Evolutionary conservation across 768 basidiomycete genomes (phyloP).

Genomic region (Xerocomus potaroensis): DNA sequence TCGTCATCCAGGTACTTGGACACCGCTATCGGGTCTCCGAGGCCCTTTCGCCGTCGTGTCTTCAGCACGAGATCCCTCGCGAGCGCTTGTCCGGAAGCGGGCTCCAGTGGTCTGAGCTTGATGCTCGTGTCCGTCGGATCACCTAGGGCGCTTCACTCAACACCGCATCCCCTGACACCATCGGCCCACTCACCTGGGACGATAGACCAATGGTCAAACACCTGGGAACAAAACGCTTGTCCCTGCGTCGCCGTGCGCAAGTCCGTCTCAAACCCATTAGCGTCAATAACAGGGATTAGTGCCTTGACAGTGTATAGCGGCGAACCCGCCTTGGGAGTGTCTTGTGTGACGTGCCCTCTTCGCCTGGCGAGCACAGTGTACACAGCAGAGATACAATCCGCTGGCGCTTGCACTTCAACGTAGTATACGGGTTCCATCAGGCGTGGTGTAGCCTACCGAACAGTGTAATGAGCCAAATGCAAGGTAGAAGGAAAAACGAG

Average conservation of each 20-base stretch:
- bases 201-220: slow-evolving; percentile 98
- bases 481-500: slow-evolving; percentile 8
- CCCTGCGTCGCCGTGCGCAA: slow-evolving; percentile 96
- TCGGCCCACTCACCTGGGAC: slow-evolving; percentile 71
- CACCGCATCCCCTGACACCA: background rate
- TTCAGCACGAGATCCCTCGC: slow-evolving; percentile 95
- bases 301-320: slow-evolving; percentile 98
- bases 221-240: slow-evolving; percentile 97
- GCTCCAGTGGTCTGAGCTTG: slow-evolving; percentile 93
- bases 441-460: slow-evolving; percentile 81
- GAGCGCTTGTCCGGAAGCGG: slow-evolving; percentile 92
- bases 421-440: slow-evolving; percentile 98
- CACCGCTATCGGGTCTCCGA: slow-evolving; percentile 95
- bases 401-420: slow-evolving; percentile 98
- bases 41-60: slow-evolving; percentile 92
- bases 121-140: slow-evolving; percentile 98
- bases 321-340: slow-evolving; percentile 96
- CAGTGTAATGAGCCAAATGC: background rate
- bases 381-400: slow-evolving; percentile 97
- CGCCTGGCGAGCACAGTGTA: slow-evolving; percentile 98
- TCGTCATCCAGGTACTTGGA: slow-evolving; percentile 98
- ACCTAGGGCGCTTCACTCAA: slow-evolving; percentile 42
- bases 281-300: slow-evolving; percentile 95
- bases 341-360: slow-evolving; percentile 98
- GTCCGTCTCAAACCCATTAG: slow-evolving; percentile 99